phyloP scores from a whole-genome alignment of 2,329 filamentous ascomycete genomes.

The Atkinsonella hypoxylon region DNA sequence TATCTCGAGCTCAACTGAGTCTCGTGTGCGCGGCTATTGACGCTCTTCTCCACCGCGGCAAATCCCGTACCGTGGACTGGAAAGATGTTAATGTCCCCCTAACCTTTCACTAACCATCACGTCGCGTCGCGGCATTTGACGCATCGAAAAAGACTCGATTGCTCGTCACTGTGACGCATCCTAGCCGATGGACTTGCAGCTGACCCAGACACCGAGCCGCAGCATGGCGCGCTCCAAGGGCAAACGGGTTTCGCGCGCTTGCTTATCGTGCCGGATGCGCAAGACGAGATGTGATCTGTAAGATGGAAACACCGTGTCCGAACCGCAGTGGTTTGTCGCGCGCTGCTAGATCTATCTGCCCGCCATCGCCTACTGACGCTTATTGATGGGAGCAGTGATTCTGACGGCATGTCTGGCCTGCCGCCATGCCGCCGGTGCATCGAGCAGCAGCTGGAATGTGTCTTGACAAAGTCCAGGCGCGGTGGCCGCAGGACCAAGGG shows the following conservation, averaged over 20 bases:
- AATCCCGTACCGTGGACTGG: not conserved
- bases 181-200: slow-evolving; percentile 8
- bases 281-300: slow-evolving; percentile 23
- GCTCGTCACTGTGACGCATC: not conserved
- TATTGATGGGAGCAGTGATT: slow-evolving; percentile 13
- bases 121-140: slow-evolving; percentile 7
- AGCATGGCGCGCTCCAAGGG: slow-evolving; percentile 10
- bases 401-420: slow-evolving; percentile 21
- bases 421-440: slow-evolving; percentile 27
- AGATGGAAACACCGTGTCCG: slow-evolving; percentile 5
- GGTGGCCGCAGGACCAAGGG: slow-evolving; percentile 25
- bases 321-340: no score
- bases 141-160: slow-evolving; percentile 5
- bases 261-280: slow-evolving; percentile 19
- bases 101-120: not conserved
- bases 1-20: not conserved
- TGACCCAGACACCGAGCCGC: slow-evolving; percentile 10
- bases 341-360: not conserved
- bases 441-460: slow-evolving; percentile 25
- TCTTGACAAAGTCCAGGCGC: slow-evolving; percentile 27
- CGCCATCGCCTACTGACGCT: slow-evolving; percentile 7
- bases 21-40: slow-evolving; percentile 7
- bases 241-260: slow-evolving; percentile 21
- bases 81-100: not conserved
- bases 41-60: not conserved